These are phyloP conservation scores for Arabis hirsuta DNA, from an alignment of 345 rosid species.

Conservation along the genomic window DNA sequence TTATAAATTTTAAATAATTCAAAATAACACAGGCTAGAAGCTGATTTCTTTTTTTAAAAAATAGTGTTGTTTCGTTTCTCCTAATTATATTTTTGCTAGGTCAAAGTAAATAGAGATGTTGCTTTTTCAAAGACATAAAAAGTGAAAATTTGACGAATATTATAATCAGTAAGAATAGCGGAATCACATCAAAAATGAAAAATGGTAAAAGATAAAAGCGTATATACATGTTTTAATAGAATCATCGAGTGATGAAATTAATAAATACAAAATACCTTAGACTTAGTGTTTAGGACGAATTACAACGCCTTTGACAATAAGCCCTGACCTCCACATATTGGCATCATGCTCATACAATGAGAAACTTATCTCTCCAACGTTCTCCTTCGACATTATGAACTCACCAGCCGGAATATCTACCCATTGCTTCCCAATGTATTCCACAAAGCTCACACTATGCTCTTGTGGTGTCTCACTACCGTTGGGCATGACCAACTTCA, in stretches of 20 bases:
- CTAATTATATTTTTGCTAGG: too few relatives aligned
- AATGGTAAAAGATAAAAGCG: too few relatives aligned
- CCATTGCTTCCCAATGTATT: slow-evolving; percentile 47
- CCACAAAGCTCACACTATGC: slow-evolving; percentile 40
- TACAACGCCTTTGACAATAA: slow-evolving; percentile 52
- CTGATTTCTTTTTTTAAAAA: too few relatives aligned
- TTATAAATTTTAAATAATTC: too few relatives aligned
- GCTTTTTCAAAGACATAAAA: too few relatives aligned
- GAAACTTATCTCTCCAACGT: slow-evolving; percentile 47
- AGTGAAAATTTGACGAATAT: too few relatives aligned
- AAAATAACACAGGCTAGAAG: too few relatives aligned
- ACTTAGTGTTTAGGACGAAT: slow-evolving; percentile 47
- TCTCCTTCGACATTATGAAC: slow-evolving; percentile 34
- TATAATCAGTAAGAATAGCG: too few relatives aligned
- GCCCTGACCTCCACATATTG: slow-evolving; percentile 53
- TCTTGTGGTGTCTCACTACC: slow-evolving; percentile 41
- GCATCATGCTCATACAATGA: slow-evolving; percentile 50
- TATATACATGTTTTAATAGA: not conserved
- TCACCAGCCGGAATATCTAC: slow-evolving; percentile 56
- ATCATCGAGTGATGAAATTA: not conserved
- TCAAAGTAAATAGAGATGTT: too few relatives aligned
- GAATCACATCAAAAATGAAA: too few relatives aligned
- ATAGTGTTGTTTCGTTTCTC: too few relatives aligned
- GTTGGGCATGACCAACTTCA: slow-evolving; percentile 47
- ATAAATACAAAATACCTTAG: not conserved